These are phyloP conservation scores for Pseudoturritis turrita DNA, from an alignment of 345 rosid genomes.

Conservation along the genomic window DNA sequence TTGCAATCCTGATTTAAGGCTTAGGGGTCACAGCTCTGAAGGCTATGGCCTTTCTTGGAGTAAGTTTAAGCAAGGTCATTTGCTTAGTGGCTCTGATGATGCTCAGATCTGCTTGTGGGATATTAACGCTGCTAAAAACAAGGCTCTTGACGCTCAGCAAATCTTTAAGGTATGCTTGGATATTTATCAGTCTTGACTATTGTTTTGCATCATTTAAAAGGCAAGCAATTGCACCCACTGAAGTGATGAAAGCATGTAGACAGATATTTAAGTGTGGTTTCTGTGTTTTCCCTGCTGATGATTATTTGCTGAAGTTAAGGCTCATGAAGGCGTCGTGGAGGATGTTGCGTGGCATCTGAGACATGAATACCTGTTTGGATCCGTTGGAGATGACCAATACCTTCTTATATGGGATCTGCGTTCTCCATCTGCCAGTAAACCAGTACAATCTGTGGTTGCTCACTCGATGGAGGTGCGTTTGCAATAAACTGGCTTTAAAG, in stretches of 20 bases:
- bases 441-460: conserved; percentile 87
- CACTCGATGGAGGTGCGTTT: conserved; percentile 87
- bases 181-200: not conserved
- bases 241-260: not conserved
- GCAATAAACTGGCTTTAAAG: not conserved
- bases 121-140: conserved; percentile 69
- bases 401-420: conserved; percentile 92
- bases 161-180: conserved; percentile 56
- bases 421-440: conserved; percentile 61
- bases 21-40: conserved; percentile 92
- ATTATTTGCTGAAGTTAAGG: conserved; percentile 36
- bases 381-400: conserved; percentile 96
- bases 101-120: conserved; percentile 99
- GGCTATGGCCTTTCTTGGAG: conserved; percentile 99
- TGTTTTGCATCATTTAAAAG: not conserved
- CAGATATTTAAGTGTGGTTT: not conserved
- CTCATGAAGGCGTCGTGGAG: conserved; percentile 98
- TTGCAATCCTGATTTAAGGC: conserved; percentile 83
- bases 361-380: conserved; percentile 96
- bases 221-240: not conserved
- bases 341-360: conserved; percentile 99
- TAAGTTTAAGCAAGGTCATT: conserved; percentile 83
- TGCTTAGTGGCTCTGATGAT: conserved; percentile 97
- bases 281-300: not conserved
- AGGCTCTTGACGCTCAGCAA: conserved; percentile 76